Conservation (phyloP, 495 filamentous ascomycete species). For the Talaromyces wortmannii region DNA sequence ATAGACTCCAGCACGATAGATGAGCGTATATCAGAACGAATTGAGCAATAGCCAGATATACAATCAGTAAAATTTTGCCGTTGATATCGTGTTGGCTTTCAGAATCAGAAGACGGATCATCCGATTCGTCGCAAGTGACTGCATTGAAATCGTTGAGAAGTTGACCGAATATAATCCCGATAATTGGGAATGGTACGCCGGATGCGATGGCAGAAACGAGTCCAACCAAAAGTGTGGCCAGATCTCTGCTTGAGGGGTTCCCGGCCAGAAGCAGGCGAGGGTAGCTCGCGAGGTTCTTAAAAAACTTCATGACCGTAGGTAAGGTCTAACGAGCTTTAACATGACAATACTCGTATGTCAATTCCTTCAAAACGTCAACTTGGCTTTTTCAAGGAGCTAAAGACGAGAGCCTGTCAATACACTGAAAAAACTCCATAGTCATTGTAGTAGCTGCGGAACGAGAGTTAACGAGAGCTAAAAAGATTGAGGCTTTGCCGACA, state of each 20-base stretch:
- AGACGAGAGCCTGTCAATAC: not conserved
- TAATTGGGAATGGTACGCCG: slow-evolving; percentile 61
- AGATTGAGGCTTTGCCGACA: not conserved
- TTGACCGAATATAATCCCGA: slow-evolving; percentile 62
- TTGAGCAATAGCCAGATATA: slow-evolving; percentile 57
- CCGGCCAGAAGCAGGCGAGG: slow-evolving; percentile 34
- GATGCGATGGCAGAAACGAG: slow-evolving; percentile 49
- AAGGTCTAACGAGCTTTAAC: not conserved
- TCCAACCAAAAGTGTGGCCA: slow-evolving; percentile 42
- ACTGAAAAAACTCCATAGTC: no score
- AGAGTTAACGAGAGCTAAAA: not conserved
- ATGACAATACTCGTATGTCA: not conserved
- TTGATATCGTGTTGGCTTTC: slow-evolving; percentile 37
- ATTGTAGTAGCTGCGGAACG: no score
- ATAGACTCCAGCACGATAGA: slow-evolving; percentile 51
- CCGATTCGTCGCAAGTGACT: slow-evolving; percentile 38
- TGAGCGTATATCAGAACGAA: slow-evolving; percentile 52
- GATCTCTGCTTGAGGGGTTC: slow-evolving; percentile 33
- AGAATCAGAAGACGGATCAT: slow-evolving; percentile 16
- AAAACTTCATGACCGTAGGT: slow-evolving; percentile 14
- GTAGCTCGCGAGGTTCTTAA: slow-evolving; percentile 30
- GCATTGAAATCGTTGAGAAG: slow-evolving; percentile 61
- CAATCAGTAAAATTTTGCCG: slow-evolving; percentile 50
- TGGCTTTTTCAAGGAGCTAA: not conserved
- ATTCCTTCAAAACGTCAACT: not conserved